phyloP scores from a whole-genome alignment of 352 stramenopile species.

The Halophytophthora batemanensis region DNA sequence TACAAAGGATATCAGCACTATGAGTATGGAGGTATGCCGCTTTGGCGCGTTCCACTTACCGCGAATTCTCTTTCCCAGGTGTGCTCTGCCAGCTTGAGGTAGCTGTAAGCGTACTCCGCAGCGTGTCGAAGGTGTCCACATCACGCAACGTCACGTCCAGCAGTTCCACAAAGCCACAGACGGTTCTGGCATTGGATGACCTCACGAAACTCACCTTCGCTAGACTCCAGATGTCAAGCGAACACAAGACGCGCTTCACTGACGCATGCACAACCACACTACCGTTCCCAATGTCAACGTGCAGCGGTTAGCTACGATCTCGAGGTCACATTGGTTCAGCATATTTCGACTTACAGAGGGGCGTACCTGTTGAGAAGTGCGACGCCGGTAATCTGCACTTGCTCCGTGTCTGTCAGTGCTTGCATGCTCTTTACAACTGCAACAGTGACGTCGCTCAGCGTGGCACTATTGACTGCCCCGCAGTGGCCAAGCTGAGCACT shows the following conservation, averaged over 20 bases:
- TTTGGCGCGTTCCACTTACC: conserved; percentile 7
- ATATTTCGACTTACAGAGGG: too few species aligned
- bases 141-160: conserved; percentile 40
- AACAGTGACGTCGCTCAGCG: conserved; percentile 6
- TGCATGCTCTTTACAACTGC: conserved; percentile 35
- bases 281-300: neutral
- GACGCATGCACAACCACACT: conserved; percentile 24
- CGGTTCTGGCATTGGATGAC: conserved; percentile 13
- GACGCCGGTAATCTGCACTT: conserved; percentile 50
- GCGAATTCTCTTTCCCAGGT: neutral
- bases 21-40: too few species aligned
- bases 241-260: conserved; percentile 30
- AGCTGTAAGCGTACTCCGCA: conserved; percentile 4
- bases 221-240: conserved; percentile 19
- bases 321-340: too few species aligned
- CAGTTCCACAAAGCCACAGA: conserved; percentile 35
- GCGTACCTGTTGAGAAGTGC: conserved; percentile 46
- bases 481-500: neutral
- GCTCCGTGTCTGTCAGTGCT: conserved; percentile 22
- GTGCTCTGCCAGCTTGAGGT: neutral
- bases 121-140: neutral
- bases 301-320: conserved; percentile 2
- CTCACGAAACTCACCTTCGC: conserved; percentile 16
- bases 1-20: too few species aligned
- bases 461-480: conserved; percentile 1